Conservation (phyloP, 225 moss, liverwort and hornwort genomes). For the Pleurozium schreberi region DNA sequence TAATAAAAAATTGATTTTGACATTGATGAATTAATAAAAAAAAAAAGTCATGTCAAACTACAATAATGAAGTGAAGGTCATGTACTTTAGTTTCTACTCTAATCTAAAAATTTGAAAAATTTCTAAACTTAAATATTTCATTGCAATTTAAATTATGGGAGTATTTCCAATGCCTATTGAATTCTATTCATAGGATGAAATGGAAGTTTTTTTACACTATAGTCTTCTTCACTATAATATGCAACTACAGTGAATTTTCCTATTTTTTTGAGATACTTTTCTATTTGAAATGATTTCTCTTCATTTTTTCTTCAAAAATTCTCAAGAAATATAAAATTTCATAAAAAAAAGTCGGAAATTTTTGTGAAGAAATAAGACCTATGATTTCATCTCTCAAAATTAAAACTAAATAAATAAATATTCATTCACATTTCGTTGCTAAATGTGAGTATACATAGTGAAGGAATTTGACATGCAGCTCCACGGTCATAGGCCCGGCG, state of each 20-base stretch:
- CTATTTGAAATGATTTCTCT: not conserved
- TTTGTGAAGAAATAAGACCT: not conserved
- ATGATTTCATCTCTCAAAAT: not conserved
- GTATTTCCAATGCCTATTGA: not conserved
- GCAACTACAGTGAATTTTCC: not conserved
- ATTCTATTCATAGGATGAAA: not conserved
- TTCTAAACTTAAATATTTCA: too few relatives aligned
- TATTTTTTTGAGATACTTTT: not conserved
- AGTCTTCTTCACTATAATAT: too few relatives aligned
- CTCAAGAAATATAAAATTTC: not conserved
- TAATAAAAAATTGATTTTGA: too few relatives aligned
- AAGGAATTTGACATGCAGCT: not conserved
- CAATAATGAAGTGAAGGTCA: not conserved
- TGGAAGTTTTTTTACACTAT: not conserved
- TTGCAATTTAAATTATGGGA: not conserved
- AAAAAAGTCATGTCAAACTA: too few relatives aligned
- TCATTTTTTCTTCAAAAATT: not conserved
- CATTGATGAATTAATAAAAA: too few relatives aligned
- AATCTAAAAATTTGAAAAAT: accelerated
- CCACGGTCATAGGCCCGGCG: not conserved
- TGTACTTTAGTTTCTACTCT: accelerated
- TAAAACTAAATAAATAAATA: too few relatives aligned
- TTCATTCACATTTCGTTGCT: not conserved
- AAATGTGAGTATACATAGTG: not conserved
- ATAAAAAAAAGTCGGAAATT: not conserved